Conservation (phyloP, 768 basidiomycete genomes). For the Suillus subaureus region DNA sequence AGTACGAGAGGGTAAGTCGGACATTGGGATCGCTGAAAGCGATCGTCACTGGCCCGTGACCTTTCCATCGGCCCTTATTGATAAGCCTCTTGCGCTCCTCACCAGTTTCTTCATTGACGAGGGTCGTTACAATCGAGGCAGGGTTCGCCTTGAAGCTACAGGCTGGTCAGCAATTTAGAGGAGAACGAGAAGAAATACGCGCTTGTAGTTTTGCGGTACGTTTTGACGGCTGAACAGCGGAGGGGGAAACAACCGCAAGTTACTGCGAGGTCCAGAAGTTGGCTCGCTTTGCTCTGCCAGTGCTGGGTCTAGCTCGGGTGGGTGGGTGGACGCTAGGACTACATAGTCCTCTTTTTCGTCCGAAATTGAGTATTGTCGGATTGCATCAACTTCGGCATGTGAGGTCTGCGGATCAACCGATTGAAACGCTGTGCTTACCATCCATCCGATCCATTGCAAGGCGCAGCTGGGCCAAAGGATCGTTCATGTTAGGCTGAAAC, state of each 20-base stretch:
- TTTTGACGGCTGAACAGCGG: slow-evolving; percentile 86
- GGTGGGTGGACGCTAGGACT: slow-evolving; percentile 30
- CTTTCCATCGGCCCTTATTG: slow-evolving; percentile 86
- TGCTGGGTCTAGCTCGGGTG: slow-evolving; percentile 55
- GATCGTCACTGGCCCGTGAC: slow-evolving; percentile 73
- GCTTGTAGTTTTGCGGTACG: slow-evolving; percentile 85
- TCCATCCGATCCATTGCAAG: slow-evolving; percentile 79
- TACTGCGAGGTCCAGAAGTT: slow-evolving; percentile 44
- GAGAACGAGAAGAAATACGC: slow-evolving; percentile 14
- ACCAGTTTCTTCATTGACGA: slow-evolving; percentile 74
- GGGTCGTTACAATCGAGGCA: slow-evolving; percentile 68
- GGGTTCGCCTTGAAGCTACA: slow-evolving; percentile 77
- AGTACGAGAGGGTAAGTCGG: slow-evolving; percentile 1
- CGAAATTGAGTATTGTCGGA: slow-evolving; percentile 70
- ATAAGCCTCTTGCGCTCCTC: slow-evolving; percentile 83
- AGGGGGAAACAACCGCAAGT: slow-evolving; percentile 80
- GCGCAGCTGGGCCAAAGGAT: slow-evolving; percentile 71
- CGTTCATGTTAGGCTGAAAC: slow-evolving; percentile 73
- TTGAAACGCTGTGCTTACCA: slow-evolving; percentile 48
- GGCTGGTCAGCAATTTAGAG: background rate
- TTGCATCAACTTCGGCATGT: slow-evolving; percentile 60
- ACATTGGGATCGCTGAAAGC: slow-evolving; percentile 62
- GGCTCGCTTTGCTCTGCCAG: slow-evolving; percentile 26
- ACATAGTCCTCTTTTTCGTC: slow-evolving; percentile 68
- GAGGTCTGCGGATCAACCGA: slow-evolving; percentile 7